Evolutionary conservation across 371 early-diverging fungal species (phyloP).

Genomic region (Dipsacomyces acuminosporus): DNA sequence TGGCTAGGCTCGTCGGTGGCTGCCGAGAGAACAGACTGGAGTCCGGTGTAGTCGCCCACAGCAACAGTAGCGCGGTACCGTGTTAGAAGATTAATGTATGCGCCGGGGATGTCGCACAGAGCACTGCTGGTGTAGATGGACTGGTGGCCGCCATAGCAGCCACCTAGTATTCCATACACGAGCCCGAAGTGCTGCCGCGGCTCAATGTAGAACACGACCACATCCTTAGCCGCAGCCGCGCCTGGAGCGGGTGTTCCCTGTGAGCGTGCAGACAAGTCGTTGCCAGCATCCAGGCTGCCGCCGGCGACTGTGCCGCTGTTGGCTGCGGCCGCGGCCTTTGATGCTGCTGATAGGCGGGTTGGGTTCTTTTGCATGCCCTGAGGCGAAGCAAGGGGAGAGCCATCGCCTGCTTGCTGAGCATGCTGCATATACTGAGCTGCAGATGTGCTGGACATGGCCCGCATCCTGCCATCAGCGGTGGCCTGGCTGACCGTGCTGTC

Average conservation of each 20-base stretch:
- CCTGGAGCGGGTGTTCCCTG: too few species aligned
- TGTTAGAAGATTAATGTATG: constrained; percentile 65
- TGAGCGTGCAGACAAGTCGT: constrained; percentile 14
- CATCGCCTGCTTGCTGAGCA: not conserved
- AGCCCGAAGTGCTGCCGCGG: constrained; percentile 82
- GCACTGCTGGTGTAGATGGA: constrained; percentile 61
- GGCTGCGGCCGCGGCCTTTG: not conserved
- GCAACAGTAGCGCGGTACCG: constrained; percentile 64
- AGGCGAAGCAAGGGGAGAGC: not conserved
- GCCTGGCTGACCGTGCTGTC: constrained; percentile 15
- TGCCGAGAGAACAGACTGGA: constrained; percentile 54
- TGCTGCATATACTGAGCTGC: constrained; percentile 2
- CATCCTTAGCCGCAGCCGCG: constrained; percentile 16
- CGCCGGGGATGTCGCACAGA: constrained; percentile 60
- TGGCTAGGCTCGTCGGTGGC: constrained; percentile 52
- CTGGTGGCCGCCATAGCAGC: constrained; percentile 66
- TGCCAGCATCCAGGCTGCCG: not conserved
- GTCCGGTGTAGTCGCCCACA: constrained; percentile 63
- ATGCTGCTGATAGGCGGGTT: constrained; percentile 1
- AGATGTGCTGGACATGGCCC: constrained; percentile 24
- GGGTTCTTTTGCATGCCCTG: not conserved
- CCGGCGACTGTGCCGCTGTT: too few species aligned
- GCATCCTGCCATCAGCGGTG: constrained; percentile 7
- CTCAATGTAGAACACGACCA: constrained; percentile 65
- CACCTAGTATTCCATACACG: constrained; percentile 60